Evolutionary conservation across 257 asterid species (phyloP).

Genomic region (Solanum pennellii): DNA sequence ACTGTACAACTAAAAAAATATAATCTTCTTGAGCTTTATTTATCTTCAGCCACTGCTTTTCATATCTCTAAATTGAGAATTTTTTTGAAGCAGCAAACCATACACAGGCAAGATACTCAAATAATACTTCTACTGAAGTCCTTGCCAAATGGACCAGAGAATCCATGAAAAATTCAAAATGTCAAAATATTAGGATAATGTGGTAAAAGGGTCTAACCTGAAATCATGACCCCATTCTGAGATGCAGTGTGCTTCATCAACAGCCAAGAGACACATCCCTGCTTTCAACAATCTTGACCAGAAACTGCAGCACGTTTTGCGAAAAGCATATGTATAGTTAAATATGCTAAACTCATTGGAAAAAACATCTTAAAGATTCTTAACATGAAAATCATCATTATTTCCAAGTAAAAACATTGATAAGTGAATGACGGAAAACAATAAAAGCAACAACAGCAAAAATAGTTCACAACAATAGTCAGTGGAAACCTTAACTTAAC

Average conservation of each 20-base stretch:
- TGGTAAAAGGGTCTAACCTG: conserved; percentile 33
- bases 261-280: conserved; percentile 86
- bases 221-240: conserved; percentile 98
- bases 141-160: background rate
- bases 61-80: background rate
- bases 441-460: background rate
- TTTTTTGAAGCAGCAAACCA: background rate
- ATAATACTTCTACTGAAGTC: background rate
- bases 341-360: background rate
- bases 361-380: background rate
- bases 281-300: conserved; percentile 62
- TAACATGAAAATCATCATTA: background rate
- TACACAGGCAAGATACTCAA: background rate
- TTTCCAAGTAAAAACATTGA: background rate
- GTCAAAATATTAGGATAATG: background rate
- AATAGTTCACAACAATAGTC: background rate
- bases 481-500: background rate
- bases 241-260: conserved; percentile 98
- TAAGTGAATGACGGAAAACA: background rate
- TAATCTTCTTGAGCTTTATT: background rate
- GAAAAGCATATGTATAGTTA: background rate
- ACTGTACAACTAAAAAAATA: background rate
- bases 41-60: background rate
- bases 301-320: conserved; percentile 47
- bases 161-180: background rate